Conservation (phyloP, 345 rosid genomes). For the Salix dunnii region DNA sequence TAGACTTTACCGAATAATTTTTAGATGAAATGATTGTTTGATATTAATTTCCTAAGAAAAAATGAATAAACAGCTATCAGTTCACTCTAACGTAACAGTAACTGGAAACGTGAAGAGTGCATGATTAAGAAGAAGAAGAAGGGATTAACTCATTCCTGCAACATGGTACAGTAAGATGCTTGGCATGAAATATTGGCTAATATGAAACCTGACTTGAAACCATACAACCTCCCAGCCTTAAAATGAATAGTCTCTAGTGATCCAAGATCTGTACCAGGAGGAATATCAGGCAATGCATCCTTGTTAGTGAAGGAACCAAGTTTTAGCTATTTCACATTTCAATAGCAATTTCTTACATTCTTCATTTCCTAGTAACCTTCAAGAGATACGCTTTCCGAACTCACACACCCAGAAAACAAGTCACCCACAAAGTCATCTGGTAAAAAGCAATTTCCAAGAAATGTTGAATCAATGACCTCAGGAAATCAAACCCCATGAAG, state of each 20-base stretch:
- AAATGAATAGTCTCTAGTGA: conserved; percentile 7
- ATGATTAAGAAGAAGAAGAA: too few species aligned
- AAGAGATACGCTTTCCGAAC: neutral
- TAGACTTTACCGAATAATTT: too few species aligned
- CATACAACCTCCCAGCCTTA: neutral
- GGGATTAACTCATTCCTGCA: neutral
- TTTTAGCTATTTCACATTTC: neutral
- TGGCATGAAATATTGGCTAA: conserved; percentile 5
- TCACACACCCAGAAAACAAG: conserved; percentile 4
- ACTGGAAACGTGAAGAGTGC: too few species aligned
- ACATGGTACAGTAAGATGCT: neutral
- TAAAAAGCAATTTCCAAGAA: neutral
- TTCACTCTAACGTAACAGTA: too few species aligned
- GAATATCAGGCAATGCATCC: neutral
- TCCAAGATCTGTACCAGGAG: conserved; percentile 1
- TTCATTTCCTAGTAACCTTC: conserved; percentile 3
- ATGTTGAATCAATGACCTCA: neutral
- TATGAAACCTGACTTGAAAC: neutral
- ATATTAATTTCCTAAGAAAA: too few species aligned
- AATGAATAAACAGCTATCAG: too few species aligned
- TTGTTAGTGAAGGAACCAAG: neutral
- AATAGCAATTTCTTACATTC: neutral
- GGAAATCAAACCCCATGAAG: neutral
- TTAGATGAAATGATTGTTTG: too few species aligned
- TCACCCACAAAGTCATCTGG: neutral